Conservation (phyloP, 352 stramenopile genomes). For the Globisporangium cederbergense region DNA sequence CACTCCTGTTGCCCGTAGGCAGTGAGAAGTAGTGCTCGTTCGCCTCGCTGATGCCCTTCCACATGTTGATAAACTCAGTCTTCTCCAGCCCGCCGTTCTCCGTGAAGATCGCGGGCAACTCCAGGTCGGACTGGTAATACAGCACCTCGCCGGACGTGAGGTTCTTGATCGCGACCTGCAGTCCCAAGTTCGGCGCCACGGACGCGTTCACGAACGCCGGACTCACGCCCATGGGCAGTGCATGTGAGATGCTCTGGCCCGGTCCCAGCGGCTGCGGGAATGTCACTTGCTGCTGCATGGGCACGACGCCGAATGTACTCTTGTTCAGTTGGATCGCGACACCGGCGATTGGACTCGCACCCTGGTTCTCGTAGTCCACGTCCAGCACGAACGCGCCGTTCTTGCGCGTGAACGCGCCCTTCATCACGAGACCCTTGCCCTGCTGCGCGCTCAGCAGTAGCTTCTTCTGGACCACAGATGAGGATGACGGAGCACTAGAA, state of each 20-base stretch:
- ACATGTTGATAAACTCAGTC: constrained; percentile 92
- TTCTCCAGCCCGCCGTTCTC: constrained; percentile 88
- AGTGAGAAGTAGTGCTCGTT: constrained; percentile 94
- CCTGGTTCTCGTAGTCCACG: constrained; percentile 88
- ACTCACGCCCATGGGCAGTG: constrained; percentile 77
- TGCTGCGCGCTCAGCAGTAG: constrained; percentile 71
- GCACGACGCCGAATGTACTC: constrained; percentile 95
- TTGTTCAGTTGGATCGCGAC: constrained; percentile 98
- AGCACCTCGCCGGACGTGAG: constrained; percentile 91
- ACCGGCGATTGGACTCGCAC: constrained; percentile 76
- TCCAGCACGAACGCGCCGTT: constrained; percentile 68
- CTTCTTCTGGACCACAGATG: constrained; percentile 51
- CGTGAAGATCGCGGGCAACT: constrained; percentile 89
- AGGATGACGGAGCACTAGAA: constrained; percentile 20
- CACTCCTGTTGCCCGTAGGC: constrained; percentile 49
- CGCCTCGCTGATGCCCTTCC: constrained; percentile 94
- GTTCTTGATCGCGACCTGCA: constrained; percentile 98
- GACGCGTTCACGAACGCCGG: constrained; percentile 71
- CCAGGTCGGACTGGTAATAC: constrained; percentile 94
- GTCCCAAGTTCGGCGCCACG: constrained; percentile 66
- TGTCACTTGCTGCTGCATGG: constrained; percentile 88
- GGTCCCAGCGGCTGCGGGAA: constrained; percentile 61
- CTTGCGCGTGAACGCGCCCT: constrained; percentile 62
- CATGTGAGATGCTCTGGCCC: constrained; percentile 75
- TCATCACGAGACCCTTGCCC: constrained; percentile 91